Percentiles rank a stretch among this genome's conserved stretches.
phyloP scores from a whole-genome alignment of 768 basidiomycete species.

The Naematelia encephala region DNA sequence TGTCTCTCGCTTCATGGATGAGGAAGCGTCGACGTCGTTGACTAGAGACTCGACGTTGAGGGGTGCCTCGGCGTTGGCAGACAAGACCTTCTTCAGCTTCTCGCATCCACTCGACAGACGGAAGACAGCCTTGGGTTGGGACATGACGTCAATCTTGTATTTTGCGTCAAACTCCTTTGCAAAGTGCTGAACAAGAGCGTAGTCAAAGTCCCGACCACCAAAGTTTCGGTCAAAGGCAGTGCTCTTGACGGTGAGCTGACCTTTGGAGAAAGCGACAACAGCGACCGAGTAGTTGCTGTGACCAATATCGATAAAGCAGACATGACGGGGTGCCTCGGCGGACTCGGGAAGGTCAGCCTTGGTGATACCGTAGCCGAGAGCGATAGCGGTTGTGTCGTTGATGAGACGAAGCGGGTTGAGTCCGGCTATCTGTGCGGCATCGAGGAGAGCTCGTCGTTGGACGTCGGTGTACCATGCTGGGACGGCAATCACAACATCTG shows the following conservation, averaged over 20 bases:
- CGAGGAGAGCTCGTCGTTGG: conserved; percentile 83
- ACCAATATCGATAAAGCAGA: conserved; percentile 93
- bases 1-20: conserved; percentile 74
- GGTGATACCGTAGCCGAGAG: conserved; percentile 97
- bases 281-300: conserved; percentile 85
- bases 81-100: conserved; percentile 91
- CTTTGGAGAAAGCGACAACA: conserved; percentile 90
- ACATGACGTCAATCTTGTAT: conserved; percentile 94
- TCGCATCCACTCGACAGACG: conserved; percentile 83
- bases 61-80: conserved; percentile 83
- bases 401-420: conserved; percentile 90
- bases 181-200: conserved; percentile 82
- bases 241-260: conserved; percentile 78
- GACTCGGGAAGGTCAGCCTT: conserved; percentile 88
- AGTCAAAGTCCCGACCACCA: conserved; percentile 95
- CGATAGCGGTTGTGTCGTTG: conserved; percentile 93
- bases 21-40: conserved; percentile 90
- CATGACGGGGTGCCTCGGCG: conserved; percentile 72
- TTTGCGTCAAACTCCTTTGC: conserved; percentile 88
- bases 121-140: conserved; percentile 88
- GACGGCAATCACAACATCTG: conserved; percentile 91
- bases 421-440: conserved; percentile 83
- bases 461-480: conserved; percentile 96
- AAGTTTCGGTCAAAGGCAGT: conserved; percentile 90
- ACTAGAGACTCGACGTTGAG: conserved; percentile 93